Evolutionary conservation across 75 land plant genomes (phyloP), one percentile per base, ranked within the genome.

Genomic region (Picea glauca): DNA sequence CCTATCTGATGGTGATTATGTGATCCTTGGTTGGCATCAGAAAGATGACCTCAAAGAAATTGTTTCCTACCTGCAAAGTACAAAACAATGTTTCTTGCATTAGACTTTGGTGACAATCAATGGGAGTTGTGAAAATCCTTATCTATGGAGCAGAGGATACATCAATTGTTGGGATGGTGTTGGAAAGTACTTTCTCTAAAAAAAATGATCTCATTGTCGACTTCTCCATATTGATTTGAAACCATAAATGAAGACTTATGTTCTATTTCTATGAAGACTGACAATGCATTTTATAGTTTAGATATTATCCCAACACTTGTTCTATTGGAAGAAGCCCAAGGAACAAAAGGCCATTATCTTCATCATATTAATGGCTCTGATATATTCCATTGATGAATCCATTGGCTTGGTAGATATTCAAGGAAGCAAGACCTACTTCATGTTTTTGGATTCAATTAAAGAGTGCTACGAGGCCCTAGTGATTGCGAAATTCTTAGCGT

Each of bases 71-170:
- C 80, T 94, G 26, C 86, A 95, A 59, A 87, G 75, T 80, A 87
- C 87, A 58, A 81, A 91, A 77, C 76, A 86, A 88, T 67, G 77
- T 90, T 26, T 92, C 98, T 13, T 78, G 89, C 59, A 93, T 97
- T 80, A 98, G 98, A 50, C 86, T 97, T 7, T 97, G 99, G 99
- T 98, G 99, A 56, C 85, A 98, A 64, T 97, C 99, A 60, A 97
- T 97, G 99, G 99, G 99, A 78, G 98, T 98, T 58, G 99, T 97
- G 13, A 97, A 98, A 57, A 96, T 95, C 83, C 91, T 97, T 74
- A 85, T 94, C n/a, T 97, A 97, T 88, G 98, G 98, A 88, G 95
- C 90, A 64, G 94, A 97, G 81, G 99, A 97, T 64, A 98, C 99
- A n/a, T 94, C 95, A 17, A 87, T 94, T 60, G 95, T 98, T 77